phyloP scores from a whole-genome alignment of 2,329 filamentous ascomycete genomes.

The Cytospora chrysosperma region DNA sequence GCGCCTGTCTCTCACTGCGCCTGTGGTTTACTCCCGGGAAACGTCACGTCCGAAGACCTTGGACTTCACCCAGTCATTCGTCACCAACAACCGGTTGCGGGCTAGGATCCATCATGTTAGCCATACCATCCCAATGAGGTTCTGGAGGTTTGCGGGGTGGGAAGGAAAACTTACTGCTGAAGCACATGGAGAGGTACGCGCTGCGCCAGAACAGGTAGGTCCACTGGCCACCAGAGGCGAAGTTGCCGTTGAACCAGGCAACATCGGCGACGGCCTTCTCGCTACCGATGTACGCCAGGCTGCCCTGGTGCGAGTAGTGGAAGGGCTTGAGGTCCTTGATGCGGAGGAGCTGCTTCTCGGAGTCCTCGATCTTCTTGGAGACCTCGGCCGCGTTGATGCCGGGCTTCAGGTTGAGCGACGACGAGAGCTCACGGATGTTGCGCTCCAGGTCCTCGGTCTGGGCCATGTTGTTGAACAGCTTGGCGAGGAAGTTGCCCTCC shows the following conservation, averaged over 20 bases:
- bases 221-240: conserved; percentile 87
- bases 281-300: conserved; percentile 94
- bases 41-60: conserved; percentile 96
- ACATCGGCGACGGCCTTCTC: conserved; percentile 96
- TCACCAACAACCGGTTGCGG: conserved; percentile 89
- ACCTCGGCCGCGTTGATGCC: conserved; percentile 63
- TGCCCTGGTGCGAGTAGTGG: conserved; percentile 97
- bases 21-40: conserved; percentile 66
- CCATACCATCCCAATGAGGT: no score
- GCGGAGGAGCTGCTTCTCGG: conserved; percentile 82
- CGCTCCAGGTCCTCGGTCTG: conserved; percentile 82
- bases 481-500: conserved; percentile 91
- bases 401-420: conserved; percentile 58
- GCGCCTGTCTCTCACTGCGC: neutral
- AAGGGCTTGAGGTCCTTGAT: conserved; percentile 97
- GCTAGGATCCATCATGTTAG: conserved; percentile 49
- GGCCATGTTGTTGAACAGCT: conserved; percentile 98
- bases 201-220: conserved; percentile 99
- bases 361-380: conserved; percentile 73
- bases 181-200: conserved; percentile 99
- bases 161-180: conserved; percentile 76
- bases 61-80: conserved; percentile 95
- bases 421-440: conserved; percentile 69
- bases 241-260: conserved; percentile 94
- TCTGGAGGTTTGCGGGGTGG: conserved; percentile 23